Base-by-base conservation (phyloP, 345 rosid genomes). In the Eutrema japonicum region DNA sequence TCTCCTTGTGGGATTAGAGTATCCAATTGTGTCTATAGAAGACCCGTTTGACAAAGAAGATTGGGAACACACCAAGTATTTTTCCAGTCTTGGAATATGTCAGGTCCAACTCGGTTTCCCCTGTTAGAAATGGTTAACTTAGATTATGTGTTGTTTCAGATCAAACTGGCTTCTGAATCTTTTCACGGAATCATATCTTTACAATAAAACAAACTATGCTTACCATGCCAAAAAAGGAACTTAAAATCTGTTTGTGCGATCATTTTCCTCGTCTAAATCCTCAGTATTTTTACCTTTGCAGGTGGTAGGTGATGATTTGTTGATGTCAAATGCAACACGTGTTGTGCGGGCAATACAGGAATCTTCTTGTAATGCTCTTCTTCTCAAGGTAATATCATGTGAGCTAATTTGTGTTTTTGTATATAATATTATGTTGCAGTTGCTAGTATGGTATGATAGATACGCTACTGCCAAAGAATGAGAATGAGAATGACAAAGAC, bases 1-100 rank as follows among this genome's bases (percentile, higher is more conserved):
- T 68, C 54, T 73, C 52, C 45, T 59, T 52, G 53, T 79, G 71
- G 58, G 46, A 2, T 38, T 73, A 95, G 99, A 86, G 40, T 92
- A 92, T 78, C 96, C 96, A 22, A 86, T 95, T 67, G 83, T 89
- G 16, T 90, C 89, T 40, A 87, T 95, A 43, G 98, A 95, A 86
- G 99, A 95, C 81, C 99, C 99, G 47, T 95, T 95, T 74, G 99
- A 95, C 82, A 92, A 81, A 86, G 99, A 95, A 81, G 99, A 95
- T 53, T 92, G 99, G 98, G 99, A 90, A 74, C 96, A 90, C 75
- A 82, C 82, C 73, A 92, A 85, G 82, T 8, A 30, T 16, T 84
- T 95, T 54, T 82, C 96, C 61, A 40, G 82, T 80, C 98, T 92
- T 77, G 97, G 88, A 78, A 85, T 89, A 72, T 92, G 99, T 78